Evolutionary conservation across 345 rosid species (phyloP).

Genomic region (Moricandia arvensis): DNA sequence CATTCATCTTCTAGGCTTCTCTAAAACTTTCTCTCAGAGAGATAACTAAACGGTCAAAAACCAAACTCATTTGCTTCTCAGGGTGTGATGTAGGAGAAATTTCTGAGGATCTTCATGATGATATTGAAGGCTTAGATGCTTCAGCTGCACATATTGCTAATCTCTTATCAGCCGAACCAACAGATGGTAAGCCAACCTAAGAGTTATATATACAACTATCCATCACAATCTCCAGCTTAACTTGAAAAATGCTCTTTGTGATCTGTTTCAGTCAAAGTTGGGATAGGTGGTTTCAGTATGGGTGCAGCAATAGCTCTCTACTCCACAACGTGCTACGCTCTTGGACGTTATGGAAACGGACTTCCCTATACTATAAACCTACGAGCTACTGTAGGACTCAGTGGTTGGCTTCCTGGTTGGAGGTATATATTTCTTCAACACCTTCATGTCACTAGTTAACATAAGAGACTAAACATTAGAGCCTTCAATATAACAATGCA

Average conservation of each 20-base stretch:
- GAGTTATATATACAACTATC: background rate
- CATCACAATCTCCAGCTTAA: constrained; percentile 8
- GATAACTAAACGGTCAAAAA: background rate
- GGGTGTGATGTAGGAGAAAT: constrained; percentile 75
- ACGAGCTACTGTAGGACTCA: constrained; percentile 53
- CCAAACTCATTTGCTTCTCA: constrained; percentile 25
- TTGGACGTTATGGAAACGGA: constrained; percentile 56
- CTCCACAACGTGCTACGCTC: constrained; percentile 56
- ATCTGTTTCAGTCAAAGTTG: constrained; percentile 47
- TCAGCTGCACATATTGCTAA: constrained; percentile 78
- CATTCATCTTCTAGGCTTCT: background rate
- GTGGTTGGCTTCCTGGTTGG: constrained; percentile 73
- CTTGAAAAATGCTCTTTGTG: constrained; percentile 12
- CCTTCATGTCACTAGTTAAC: constrained; percentile 16
- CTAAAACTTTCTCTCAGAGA: background rate
- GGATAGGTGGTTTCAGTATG: constrained; percentile 83
- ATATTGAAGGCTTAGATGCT: constrained; percentile 72
- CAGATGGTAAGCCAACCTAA: constrained; percentile 50
- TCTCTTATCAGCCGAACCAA: constrained; percentile 68
- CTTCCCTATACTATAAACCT: constrained; percentile 48
- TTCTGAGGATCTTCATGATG: constrained; percentile 65
- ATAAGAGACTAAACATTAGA: constrained; percentile 9
- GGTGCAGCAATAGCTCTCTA: constrained; percentile 71
- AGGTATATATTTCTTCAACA: constrained; percentile 39
- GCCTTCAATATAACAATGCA: constrained; percentile 22